phyloP scores from a whole-genome alignment of 2,329 filamentous ascomycete genomes.

The Alternaria triticimaculans region DNA sequence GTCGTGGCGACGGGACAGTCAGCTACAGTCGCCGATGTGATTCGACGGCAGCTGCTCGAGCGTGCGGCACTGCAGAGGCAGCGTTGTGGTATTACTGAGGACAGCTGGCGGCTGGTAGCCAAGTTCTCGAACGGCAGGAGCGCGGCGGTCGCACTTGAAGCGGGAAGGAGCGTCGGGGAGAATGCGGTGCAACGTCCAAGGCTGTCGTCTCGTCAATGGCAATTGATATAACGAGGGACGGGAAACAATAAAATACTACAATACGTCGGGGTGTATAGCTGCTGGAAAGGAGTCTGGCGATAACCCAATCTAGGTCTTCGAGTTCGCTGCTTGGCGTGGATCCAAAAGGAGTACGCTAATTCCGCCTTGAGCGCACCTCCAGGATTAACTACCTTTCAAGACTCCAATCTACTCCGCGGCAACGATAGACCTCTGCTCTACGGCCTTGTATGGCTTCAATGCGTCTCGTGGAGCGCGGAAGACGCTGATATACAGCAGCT shows the following conservation, averaged over 20 bases:
- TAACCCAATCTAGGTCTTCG: conserved; percentile 26
- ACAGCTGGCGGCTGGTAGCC: conserved; percentile 34
- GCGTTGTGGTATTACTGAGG: conserved; percentile 27
- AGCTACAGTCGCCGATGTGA: conserved; percentile 18
- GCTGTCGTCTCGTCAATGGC: conserved; percentile 16
- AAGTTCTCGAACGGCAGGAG: conserved; percentile 22
- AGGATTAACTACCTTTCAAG: background rate
- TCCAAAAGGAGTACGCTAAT: conserved; percentile 21
- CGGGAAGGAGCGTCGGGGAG: conserved; percentile 22
- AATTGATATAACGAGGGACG: conserved; percentile 12
- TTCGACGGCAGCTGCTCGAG: conserved; percentile 8
- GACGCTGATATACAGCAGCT: background rate
- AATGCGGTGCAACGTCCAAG: conserved; percentile 30
- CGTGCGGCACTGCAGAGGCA: conserved; percentile 29
- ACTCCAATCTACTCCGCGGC: background rate
- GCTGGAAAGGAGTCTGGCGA: conserved; percentile 33
- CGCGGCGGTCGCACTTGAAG: conserved; percentile 30
- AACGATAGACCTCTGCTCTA: background rate
- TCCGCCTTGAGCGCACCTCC: background rate
- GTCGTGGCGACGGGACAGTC: conserved; percentile 22
- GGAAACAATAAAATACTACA: conserved; percentile 13
- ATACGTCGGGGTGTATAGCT: conserved; percentile 16
- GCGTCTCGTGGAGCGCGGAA: background rate
- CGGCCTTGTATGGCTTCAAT: background rate
- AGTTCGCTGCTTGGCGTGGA: conserved; percentile 28